A percentile compares a stretch with the other conserved stretches of the same genome.
These are phyloP conservation scores for Scheffersomyces spartinae DNA, from an alignment of 805 yeast genomes.

Conservation along the genomic window DNA sequence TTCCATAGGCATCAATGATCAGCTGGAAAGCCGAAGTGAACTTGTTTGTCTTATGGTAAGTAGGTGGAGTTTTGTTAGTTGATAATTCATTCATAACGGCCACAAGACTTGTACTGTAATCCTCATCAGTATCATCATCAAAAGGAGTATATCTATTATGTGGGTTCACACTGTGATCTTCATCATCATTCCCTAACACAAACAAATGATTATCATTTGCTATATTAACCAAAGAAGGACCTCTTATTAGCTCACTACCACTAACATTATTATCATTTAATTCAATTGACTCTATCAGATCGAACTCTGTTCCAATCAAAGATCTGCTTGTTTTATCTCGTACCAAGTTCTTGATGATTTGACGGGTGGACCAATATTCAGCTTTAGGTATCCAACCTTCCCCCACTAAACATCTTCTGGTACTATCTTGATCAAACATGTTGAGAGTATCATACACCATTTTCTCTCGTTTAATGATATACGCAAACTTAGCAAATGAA, in stretches of 20 bases:
- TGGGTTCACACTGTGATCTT: too few relatives aligned
- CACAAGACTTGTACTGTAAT: constrained; percentile 11
- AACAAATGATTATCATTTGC: too few relatives aligned
- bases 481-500: constrained; percentile 18
- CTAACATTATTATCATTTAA: too few relatives aligned
- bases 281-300: too few relatives aligned
- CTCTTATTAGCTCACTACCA: too few relatives aligned
- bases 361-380: constrained; percentile 28
- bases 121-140: constrained; percentile 9
- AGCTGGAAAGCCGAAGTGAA: constrained; percentile 59
- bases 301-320: too few relatives aligned
- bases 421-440: constrained; percentile 55
- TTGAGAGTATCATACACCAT: constrained; percentile 49
- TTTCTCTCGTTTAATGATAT: constrained; percentile 39
- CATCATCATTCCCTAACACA: too few relatives aligned
- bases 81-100: constrained; percentile 47
- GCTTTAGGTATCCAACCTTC: constrained; percentile 67
- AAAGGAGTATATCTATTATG: too few relatives aligned
- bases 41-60: constrained; percentile 59
- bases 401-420: constrained; percentile 54
- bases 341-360: constrained; percentile 31
- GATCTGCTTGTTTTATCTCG: too few relatives aligned
- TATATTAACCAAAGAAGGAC: too few relatives aligned
- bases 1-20: constrained; percentile 69
- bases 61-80: constrained; percentile 61